Evolutionary conservation across 176 grass and related monocot genomes (phyloP).

Genomic region (Triticum turgidum): DNA sequence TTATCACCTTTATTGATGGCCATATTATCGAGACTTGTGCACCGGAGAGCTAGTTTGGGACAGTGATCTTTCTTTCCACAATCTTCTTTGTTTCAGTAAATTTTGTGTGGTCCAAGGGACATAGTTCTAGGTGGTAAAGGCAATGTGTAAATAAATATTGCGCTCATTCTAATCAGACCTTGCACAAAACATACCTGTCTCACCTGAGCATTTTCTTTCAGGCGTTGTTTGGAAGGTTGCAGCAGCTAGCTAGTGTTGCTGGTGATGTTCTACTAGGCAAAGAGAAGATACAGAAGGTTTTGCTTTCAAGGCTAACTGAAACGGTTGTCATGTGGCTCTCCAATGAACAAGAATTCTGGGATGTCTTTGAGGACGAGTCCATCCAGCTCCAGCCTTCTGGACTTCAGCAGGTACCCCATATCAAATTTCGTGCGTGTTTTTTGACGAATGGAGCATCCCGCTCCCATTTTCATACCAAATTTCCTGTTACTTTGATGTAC

Average conservation of each 20-base stretch:
- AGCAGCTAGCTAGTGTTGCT: constrained; percentile 80
- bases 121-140: background rate
- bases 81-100: background rate
- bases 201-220: constrained; percentile 41
- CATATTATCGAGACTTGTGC: background rate
- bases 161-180: background rate
- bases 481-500: background rate
- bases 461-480: background rate
- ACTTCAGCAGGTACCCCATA: constrained; percentile 67
- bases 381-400: constrained; percentile 67
- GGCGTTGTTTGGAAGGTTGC: constrained; percentile 90
- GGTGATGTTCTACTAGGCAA: constrained; percentile 85
- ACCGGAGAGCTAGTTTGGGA: background rate
- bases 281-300: constrained; percentile 87
- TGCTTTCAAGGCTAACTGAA: constrained; percentile 89
- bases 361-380: constrained; percentile 67
- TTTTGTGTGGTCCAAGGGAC: background rate
- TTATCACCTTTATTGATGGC: constrained; percentile 4
- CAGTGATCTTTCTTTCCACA: background rate
- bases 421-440: background rate
- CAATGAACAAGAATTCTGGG: constrained; percentile 93
- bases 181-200: constrained; percentile 17
- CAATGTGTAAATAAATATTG: constrained; percentile 3
- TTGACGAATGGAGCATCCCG: background rate
- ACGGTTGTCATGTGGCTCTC: constrained; percentile 95